Percentiles rank a stretch among this genome's conserved stretches.
phyloP scores from a whole-genome alignment of 306 rosid species.

The Dicorynia guianensis region DNA sequence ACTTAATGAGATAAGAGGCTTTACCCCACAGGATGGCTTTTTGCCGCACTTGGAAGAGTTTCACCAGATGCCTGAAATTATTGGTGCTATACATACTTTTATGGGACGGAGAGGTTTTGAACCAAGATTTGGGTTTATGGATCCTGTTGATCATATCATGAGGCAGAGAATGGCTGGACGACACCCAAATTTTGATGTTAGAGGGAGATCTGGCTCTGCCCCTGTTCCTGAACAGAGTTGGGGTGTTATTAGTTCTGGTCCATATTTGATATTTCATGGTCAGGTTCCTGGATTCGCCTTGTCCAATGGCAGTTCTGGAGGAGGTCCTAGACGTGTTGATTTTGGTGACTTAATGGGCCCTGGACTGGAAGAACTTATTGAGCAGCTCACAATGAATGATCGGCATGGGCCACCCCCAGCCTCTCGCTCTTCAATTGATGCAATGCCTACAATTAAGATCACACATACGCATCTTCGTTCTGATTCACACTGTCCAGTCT shows the following conservation, averaged over 20 bases:
- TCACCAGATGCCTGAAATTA: conserved; percentile 45
- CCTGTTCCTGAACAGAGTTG: conserved; percentile 49
- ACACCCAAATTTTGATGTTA: conserved; percentile 48
- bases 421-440: conserved; percentile 60
- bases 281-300: conserved; percentile 49
- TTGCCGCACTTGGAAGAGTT: conserved; percentile 36
- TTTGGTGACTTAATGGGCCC: conserved; percentile 47
- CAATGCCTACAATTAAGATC: conserved; percentile 75
- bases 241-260: conserved; percentile 45
- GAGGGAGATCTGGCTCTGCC: conserved; percentile 40
- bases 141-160: conserved; percentile 43
- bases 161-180: conserved; percentile 61
- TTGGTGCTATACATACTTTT: conserved; percentile 50
- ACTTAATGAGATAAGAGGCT: conserved; percentile 40
- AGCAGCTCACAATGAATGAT: conserved; percentile 57
- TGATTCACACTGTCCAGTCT: conserved; percentile 73
- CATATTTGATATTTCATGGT: conserved; percentile 51
- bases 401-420: conserved; percentile 68
- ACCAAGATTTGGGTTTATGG: conserved; percentile 50
- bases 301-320: conserved; percentile 41
- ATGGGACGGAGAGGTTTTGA: conserved; percentile 54
- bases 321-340: conserved; percentile 38
- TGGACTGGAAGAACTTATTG: conserved; percentile 56
- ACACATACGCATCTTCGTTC: conserved; percentile 55
- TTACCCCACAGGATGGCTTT: conserved; percentile 1